A percentile compares a stretch with the other conserved stretches of the same genome.
These are phyloP conservation scores for Fusarium tjaetaba DNA, from an alignment of 2,329 filamentous ascomycete genomes.

Conservation along the genomic window DNA sequence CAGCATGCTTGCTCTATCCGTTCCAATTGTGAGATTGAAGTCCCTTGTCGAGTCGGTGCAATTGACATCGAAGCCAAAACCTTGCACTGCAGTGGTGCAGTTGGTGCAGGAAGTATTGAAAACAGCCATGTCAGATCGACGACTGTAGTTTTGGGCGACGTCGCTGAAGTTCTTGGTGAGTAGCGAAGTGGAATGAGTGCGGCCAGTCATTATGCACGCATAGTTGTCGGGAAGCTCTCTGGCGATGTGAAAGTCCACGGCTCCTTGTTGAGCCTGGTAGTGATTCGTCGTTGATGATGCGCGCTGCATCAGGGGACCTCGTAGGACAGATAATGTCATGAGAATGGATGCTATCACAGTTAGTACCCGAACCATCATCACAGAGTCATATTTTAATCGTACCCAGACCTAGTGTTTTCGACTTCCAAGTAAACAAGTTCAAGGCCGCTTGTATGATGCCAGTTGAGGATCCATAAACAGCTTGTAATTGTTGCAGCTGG, in stretches of 20 bases:
- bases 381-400: background rate
- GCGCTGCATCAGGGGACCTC: slow-evolving; percentile 32
- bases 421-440: slow-evolving; percentile 28
- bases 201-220: slow-evolving; percentile 29
- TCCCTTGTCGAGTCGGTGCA: slow-evolving; percentile 17
- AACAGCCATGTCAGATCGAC: slow-evolving; percentile 20
- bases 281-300: slow-evolving; percentile 29
- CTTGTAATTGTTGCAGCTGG: slow-evolving; percentile 24
- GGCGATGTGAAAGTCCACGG: slow-evolving; percentile 29
- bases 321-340: slow-evolving; percentile 35
- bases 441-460: slow-evolving; percentile 24
- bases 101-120: slow-evolving; percentile 26
- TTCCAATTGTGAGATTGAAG: slow-evolving; percentile 16
- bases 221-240: slow-evolving; percentile 30
- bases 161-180: slow-evolving; percentile 35
- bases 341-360: slow-evolving; percentile 20
- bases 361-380: fast-evolving
- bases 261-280: slow-evolving; percentile 5
- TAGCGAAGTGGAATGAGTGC: slow-evolving; percentile 19
- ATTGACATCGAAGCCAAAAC: slow-evolving; percentile 32
- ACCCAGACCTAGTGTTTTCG: slow-evolving; percentile 32
- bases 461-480: slow-evolving; percentile 33
- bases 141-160: slow-evolving; percentile 31
- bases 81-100: slow-evolving; percentile 23
- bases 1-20: background rate